A percentile compares a stretch with the other conserved stretches of the same genome.
Conservation (phyloP, 1,284 basidiomycete species). For the Heimioporus retisporus region DNA sequence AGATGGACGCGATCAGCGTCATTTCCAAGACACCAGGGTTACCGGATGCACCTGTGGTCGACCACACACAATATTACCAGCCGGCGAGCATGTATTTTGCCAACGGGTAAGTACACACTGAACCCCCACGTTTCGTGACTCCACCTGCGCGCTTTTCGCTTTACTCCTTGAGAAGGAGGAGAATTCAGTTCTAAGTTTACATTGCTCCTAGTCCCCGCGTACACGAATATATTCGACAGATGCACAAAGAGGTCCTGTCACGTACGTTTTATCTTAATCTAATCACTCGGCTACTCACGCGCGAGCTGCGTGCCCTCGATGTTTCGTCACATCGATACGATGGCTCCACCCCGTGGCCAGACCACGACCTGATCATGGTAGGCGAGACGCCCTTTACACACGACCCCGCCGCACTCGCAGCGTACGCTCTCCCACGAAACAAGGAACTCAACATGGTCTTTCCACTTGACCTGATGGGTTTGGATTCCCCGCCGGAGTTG, state of each 20-base stretch:
- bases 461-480: conserved; percentile 71
- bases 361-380: conserved; percentile 70
- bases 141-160: conserved; percentile 16
- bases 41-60: conserved; percentile 70
- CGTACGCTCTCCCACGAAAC: conserved; percentile 69
- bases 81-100: conserved; percentile 64
- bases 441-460: conserved; percentile 79
- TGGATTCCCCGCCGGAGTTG: conserved; percentile 57
- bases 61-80: conserved; percentile 65
- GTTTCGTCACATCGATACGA: not conserved
- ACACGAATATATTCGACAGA: conserved; percentile 77
- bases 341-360: conserved; percentile 39
- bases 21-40: conserved; percentile 73
- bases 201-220: conserved; percentile 60
- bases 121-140: too few relatives aligned
- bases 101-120: conserved; percentile 60
- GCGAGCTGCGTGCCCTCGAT: conserved; percentile 4
- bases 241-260: conserved; percentile 68
- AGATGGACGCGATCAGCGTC: conserved; percentile 80
- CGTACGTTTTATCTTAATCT: conserved; percentile 49
- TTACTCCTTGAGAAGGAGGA: conserved; percentile 17
- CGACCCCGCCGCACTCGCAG: conserved; percentile 57
- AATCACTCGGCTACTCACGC: conserved; percentile 25
- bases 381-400: conserved; percentile 75
- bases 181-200: conserved; percentile 22